phyloP scores from a whole-genome alignment of 148 eudicot genomes.

The Amaranthus cruentus region DNA sequence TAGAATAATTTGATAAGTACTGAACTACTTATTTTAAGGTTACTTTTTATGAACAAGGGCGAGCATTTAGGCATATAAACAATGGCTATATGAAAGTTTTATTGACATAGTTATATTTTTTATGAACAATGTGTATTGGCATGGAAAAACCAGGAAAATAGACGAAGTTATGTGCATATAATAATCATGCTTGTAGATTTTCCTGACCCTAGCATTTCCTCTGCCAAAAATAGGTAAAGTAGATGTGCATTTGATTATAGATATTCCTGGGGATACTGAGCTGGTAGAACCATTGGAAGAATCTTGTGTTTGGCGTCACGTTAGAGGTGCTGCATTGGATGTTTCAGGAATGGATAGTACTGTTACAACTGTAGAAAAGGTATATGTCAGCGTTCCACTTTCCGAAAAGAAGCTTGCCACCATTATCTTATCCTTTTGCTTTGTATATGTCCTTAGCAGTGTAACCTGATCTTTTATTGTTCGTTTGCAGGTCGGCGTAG shows the following conservation, averaged over 20 bases:
- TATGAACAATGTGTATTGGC: background rate
- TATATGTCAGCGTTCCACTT: constrained; percentile 8
- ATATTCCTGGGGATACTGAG: constrained; percentile 55
- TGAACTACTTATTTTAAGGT: background rate
- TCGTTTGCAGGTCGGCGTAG: constrained; percentile 59
- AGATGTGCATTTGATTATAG: constrained; percentile 57
- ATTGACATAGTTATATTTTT: no score
- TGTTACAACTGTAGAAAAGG: constrained; percentile 55
- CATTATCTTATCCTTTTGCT: background rate
- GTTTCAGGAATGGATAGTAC: constrained; percentile 43
- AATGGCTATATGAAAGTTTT: no score
- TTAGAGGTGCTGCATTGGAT: constrained; percentile 79
- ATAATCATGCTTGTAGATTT: background rate
- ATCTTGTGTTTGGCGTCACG: constrained; percentile 82
- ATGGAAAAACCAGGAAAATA: background rate
- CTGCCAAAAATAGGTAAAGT: constrained; percentile 55
- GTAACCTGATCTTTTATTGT: background rate
- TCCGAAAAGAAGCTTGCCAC: background rate
- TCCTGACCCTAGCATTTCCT: constrained; percentile 3
- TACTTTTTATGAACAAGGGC: background rate
- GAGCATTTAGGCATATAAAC: no score
- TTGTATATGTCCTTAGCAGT: background rate
- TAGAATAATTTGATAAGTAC: constrained; percentile 3
- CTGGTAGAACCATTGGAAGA: constrained; percentile 77
- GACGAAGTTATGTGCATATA: background rate